Percentiles rank a stretch among this genome's conserved stretches.
These are phyloP conservation scores for Psilocybe cubensis DNA, from an alignment of 768 basidiomycete genomes.

Conservation along the genomic window DNA sequence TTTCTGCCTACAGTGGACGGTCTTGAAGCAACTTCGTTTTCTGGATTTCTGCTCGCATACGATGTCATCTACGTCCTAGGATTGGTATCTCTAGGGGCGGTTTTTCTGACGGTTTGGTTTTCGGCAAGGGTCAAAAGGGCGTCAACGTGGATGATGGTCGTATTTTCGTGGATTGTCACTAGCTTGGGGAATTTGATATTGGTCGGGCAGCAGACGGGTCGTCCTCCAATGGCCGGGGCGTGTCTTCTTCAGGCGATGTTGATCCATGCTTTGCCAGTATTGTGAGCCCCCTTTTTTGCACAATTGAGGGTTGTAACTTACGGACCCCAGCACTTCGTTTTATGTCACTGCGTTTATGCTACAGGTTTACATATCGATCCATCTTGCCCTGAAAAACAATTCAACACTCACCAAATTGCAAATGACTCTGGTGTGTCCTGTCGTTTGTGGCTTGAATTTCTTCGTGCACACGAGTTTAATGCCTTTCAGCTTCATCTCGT, in stretches of 20 bases:
- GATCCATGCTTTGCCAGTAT: conserved; percentile 17
- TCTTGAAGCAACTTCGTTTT: neutral
- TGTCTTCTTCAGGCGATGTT: conserved; percentile 19
- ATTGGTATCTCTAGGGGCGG: conserved; percentile 9
- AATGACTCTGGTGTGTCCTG: neutral
- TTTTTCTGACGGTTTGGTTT: conserved; percentile 15
- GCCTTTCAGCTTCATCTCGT: conserved; percentile 5
- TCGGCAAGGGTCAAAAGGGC: conserved; percentile 13
- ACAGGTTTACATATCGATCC: conserved; percentile 4
- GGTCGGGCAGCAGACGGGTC: conserved; percentile 17
- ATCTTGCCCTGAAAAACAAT: neutral
- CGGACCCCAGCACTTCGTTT: neutral
- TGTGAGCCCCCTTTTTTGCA: conserved; percentile 12
- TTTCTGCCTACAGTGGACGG: neutral
- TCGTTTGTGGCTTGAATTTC: neutral
- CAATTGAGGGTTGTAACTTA: neutral
- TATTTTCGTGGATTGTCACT: conserved; percentile 12
- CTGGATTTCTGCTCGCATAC: conserved; percentile 13
- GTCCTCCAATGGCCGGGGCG: conserved; percentile 2
- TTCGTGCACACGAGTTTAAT: neutral
- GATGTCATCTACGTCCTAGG: conserved; percentile 14
- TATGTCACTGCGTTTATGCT: conserved; percentile 6
- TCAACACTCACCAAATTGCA: neutral
- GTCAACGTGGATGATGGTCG: conserved; percentile 19
- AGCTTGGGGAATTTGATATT: conserved; percentile 15